phyloP scores from a whole-genome alignment of 78 protist species.

The Dictyostelium citrinum region DNA sequence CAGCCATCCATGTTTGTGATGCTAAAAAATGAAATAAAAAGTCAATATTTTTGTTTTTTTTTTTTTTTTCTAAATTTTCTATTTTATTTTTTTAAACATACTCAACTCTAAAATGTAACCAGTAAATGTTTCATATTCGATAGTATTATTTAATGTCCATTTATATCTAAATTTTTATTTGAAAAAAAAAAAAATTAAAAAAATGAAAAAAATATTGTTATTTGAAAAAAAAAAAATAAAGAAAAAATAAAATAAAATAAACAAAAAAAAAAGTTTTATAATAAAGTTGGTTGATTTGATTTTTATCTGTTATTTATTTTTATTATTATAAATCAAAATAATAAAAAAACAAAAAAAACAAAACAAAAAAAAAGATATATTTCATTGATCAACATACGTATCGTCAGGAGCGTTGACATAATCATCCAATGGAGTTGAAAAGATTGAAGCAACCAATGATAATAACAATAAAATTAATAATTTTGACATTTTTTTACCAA shows the following conservation, averaged over 20 bases:
- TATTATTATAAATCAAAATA: not conserved
- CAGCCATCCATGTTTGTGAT: constrained; percentile 79
- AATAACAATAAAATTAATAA: not conserved
- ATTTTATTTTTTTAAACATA: not conserved
- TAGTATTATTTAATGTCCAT: constrained; percentile 64
- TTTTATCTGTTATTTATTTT: not conserved
- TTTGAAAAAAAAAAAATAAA: not conserved
- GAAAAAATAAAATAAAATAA: not conserved
- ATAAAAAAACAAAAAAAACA: not conserved
- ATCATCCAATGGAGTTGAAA: constrained; percentile 69
- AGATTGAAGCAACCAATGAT: not conserved
- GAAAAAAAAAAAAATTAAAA: not conserved
- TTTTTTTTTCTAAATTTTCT: no score
- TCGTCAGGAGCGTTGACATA: constrained; percentile 70
- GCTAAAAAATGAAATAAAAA: constrained; percentile 10
- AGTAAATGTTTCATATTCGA: constrained; percentile 9
- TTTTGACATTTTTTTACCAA: not conserved
- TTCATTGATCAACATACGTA: not conserved
- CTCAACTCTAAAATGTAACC: constrained; percentile 57
- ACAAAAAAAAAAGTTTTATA: not conserved
- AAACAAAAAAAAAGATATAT: not conserved
- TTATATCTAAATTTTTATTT: constrained; percentile 26
- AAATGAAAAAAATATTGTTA: not conserved
- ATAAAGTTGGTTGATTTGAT: not conserved
- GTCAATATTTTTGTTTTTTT: not conserved